Evolutionary conservation across 306 rosid species (phyloP), one percentile per base, ranked within the genome.

Genomic region (Rosa chinensis): DNA sequence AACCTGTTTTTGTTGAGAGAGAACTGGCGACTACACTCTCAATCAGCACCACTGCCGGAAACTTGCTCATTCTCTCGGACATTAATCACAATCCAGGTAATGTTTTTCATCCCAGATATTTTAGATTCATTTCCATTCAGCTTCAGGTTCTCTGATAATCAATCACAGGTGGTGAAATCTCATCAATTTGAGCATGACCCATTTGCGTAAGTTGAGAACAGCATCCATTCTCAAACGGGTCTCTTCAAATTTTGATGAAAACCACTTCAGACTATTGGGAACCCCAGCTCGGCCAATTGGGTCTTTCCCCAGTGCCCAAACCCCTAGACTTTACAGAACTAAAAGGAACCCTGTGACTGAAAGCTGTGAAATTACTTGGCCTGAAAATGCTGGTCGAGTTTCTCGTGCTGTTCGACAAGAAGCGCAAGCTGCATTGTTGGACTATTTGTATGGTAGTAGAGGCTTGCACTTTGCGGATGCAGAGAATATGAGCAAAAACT

Each of bases 401-500:
- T 25, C 79, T 37, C 77, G 32, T 67, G 70, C 82, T 48, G 50
- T 73, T 20, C 59, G 42, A 11, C 89, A 69, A 78, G 88, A 82
- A 86, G 98, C 91, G 16, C 92, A 90, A 85, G 87, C 82, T 37
- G 98, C 94, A 55, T 84, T 94, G 48, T 72, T 92, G 45, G 98
- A 94, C 1, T 94, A 94, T 78, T 90, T 94, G 61, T 89, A 94
- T 76, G 78, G 84, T 21, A 92, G 92, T 40, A 84, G 98, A 55
- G 84, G 88, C 81, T 55, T 94, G n/a, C 86, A 85, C 53, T 90
- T 86, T 81, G 6, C 75, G 59, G 97, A 92, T 56, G 98, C 98
- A 1, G 97, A 93, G 72, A 89, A 84, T 82, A 92, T 94, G 90
- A 85, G 96, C 81, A 90, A 56, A 80, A 88, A 92, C 82, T 85